Evolutionary conservation across 768 basidiomycete genomes (phyloP).

Genomic region (Lactifluus subvellereus): DNA sequence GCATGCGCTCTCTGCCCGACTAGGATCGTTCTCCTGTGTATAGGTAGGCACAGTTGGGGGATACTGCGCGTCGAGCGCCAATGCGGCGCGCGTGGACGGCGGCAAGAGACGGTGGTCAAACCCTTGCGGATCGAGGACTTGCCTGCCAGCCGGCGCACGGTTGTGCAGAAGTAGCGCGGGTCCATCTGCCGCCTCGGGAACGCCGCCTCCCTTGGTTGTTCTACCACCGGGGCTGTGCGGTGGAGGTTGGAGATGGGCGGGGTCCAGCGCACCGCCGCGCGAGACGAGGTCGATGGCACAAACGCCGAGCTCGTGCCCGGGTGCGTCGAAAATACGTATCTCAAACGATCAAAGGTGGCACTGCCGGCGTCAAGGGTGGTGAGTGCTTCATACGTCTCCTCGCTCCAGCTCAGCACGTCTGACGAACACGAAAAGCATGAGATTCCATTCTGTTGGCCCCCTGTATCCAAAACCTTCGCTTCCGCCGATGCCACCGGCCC

Average conservation of each 20-base stretch:
- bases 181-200: slow-evolving; percentile 14
- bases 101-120: slow-evolving; percentile 33
- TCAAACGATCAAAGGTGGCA: no score
- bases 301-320: slow-evolving; percentile 85
- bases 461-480: no score
- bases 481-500: no score
- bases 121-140: slow-evolving; percentile 12
- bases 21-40: neutral
- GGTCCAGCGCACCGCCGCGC: slow-evolving; percentile 42
- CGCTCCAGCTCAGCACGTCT: no score
- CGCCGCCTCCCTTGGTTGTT: neutral
- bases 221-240: neutral
- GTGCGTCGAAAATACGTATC: slow-evolving; percentile 71
- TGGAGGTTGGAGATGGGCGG: slow-evolving; percentile 9
- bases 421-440: no score
- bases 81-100: slow-evolving; percentile 40
- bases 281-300: slow-evolving; percentile 85
- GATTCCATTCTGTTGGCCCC: no score
- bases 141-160: slow-evolving; percentile 17
- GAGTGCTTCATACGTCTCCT: no score
- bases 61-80: slow-evolving; percentile 38
- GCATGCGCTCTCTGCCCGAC: slow-evolving; percentile 10
- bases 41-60: neutral
- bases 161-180: slow-evolving; percentile 16
- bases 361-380: no score